A percentile compares a stretch with the other conserved stretches of the same genome.
Conservation (phyloP, 106 monocot genomes). For the Dendrobium catenatum region DNA sequence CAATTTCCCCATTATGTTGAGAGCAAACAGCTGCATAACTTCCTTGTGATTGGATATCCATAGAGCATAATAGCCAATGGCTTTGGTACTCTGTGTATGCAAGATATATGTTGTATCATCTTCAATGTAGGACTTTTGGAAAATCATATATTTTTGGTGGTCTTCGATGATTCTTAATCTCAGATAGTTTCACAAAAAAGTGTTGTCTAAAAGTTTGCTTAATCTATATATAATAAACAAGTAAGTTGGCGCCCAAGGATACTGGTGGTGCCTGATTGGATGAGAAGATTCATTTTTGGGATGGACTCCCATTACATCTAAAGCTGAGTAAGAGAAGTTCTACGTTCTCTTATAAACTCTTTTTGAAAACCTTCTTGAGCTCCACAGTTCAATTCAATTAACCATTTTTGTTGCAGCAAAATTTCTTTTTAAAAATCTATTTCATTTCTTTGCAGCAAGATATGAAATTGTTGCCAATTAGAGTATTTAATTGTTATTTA, state of each 20-base stretch:
- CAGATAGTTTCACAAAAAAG: not conserved
- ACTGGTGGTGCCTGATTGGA: slow-evolving; percentile 55
- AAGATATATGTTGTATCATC: slow-evolving; percentile 22
- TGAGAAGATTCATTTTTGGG: slow-evolving; percentile 41
- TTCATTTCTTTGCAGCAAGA: not conserved
- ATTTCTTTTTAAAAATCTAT: not conserved
- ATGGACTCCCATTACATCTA: slow-evolving; percentile 53
- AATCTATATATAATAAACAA: slow-evolving; percentile 41
- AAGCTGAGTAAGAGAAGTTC: not conserved
- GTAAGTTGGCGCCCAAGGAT: slow-evolving; percentile 57
- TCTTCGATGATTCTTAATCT: not conserved
- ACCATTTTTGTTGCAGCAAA: not conserved
- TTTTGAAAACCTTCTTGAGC: not conserved
- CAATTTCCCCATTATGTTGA: slow-evolving; percentile 76
- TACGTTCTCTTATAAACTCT: not conserved
- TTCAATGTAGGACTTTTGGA: not conserved
- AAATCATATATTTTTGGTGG: not conserved
- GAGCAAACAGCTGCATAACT: slow-evolving; percentile 50
- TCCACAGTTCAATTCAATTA: not conserved
- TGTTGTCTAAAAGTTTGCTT: not conserved
- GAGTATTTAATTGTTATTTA: not conserved
- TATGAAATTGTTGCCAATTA: not conserved
- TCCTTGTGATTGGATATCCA: slow-evolving; percentile 63
- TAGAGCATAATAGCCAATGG: slow-evolving; percentile 68
- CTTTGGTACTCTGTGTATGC: slow-evolving; percentile 87